phyloP scores from a whole-genome alignment of 2,329 filamentous ascomycete species.

The Leptographium radiaticola region DNA sequence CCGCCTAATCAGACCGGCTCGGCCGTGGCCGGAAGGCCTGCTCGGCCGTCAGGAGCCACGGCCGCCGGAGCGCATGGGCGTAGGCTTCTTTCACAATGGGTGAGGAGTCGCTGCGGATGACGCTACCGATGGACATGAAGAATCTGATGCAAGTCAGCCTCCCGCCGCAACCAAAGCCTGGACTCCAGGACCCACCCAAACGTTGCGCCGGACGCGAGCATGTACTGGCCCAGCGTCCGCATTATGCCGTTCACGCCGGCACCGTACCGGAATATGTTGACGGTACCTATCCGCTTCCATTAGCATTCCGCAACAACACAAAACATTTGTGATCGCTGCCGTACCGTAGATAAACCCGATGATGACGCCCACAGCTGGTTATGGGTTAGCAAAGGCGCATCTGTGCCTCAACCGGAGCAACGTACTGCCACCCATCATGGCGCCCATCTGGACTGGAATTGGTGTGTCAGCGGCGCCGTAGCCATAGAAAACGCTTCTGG shows the following conservation, averaged over 20 bases:
- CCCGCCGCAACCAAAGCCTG: neutral
- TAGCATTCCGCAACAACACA: neutral
- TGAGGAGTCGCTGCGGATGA: conserved; percentile 76
- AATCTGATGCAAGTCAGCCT: conserved; percentile 39
- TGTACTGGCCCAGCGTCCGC: conserved; percentile 90
- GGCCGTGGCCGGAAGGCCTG: conserved; percentile 24
- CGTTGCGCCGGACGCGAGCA: conserved; percentile 86
- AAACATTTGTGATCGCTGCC: neutral
- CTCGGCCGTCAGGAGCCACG: conserved; percentile 48
- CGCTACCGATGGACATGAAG: conserved; percentile 98
- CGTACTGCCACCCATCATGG: conserved; percentile 96
- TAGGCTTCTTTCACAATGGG: conserved; percentile 65
- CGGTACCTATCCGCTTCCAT: conserved; percentile 47
- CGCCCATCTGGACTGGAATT: conserved; percentile 81
- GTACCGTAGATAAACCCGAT: conserved; percentile 96
- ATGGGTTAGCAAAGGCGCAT: conserved; percentile 17
- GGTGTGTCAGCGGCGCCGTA: conserved; percentile 14
- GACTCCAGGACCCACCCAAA: conserved; percentile 60
- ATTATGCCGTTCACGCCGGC: conserved; percentile 89
- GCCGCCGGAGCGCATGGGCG: conserved; percentile 57
- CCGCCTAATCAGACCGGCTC: conserved; percentile 9
- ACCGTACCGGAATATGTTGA: conserved; percentile 91
- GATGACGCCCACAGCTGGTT: conserved; percentile 76
- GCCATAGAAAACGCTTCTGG: neutral
- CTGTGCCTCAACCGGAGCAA: conserved; percentile 13